Percentiles rank a stretch among this genome's conserved stretches.
Evolutionary conservation across 345 rosid genomes (phyloP).

Genomic region (Camelina laxa): DNA sequence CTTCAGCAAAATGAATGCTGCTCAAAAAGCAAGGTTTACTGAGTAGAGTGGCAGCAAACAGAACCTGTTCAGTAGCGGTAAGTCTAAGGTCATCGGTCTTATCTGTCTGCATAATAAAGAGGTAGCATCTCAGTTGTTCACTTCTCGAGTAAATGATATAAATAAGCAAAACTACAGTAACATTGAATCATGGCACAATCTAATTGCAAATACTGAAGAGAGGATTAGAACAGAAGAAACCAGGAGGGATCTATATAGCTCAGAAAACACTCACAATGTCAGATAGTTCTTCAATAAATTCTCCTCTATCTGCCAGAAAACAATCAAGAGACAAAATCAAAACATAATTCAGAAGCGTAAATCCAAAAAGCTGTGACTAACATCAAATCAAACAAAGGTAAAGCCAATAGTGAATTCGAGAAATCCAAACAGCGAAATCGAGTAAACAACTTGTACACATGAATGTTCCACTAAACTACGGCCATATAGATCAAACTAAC

Average conservation of each 20-base stretch:
- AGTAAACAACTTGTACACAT: slow-evolving; percentile 13
- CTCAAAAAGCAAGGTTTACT: slow-evolving; percentile 16
- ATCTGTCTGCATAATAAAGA: slow-evolving; percentile 57
- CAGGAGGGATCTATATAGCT: not conserved
- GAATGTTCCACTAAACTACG: slow-evolving; percentile 3
- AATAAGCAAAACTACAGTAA: not conserved
- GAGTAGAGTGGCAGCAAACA: slow-evolving; percentile 2
- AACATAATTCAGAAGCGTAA: slow-evolving; percentile 19
- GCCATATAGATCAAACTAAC: slow-evolving; percentile 24
- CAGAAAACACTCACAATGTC: slow-evolving; percentile 54
- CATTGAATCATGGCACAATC: slow-evolving; percentile 13
- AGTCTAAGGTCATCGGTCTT: slow-evolving; percentile 54
- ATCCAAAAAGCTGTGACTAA: slow-evolving; percentile 24
- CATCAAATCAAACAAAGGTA: slow-evolving; percentile 4
- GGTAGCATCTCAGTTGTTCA: slow-evolving; percentile 24
- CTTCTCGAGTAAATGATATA: not conserved
- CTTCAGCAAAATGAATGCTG: slow-evolving; percentile 19
- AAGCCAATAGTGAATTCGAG: slow-evolving; percentile 1
- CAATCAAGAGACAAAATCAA: slow-evolving; percentile 43
- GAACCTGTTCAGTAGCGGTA: slow-evolving; percentile 54
- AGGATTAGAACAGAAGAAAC: slow-evolving; percentile 6
- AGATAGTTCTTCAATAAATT: slow-evolving; percentile 64
- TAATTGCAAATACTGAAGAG: slow-evolving; percentile 6
- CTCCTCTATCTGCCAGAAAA: slow-evolving; percentile 62
- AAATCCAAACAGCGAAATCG: slow-evolving; percentile 2